Evolutionary conservation across 768 basidiomycete species (phyloP), one percentile per base, ranked within the genome.

Genomic region (Filobasidium floriforme): DNA sequence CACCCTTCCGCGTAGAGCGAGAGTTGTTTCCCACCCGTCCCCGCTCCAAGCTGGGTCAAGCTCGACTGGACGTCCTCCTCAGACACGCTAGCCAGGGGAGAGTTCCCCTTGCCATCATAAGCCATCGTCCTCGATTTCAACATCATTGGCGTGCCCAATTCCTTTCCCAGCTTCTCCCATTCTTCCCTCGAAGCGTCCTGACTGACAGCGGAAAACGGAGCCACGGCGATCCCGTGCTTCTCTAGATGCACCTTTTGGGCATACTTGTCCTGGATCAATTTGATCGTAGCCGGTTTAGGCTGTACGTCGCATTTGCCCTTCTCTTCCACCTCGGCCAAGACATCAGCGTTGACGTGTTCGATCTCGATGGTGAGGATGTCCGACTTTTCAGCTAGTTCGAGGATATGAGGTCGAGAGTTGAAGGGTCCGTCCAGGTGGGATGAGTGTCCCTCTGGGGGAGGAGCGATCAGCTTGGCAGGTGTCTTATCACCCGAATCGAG

Each of bases 21-120:
- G 1, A 89, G 82, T 65, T 86, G 82, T 1, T 82, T 83, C 15
- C 91, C 84, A 1, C 81, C 77, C 19, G 54, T 57, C 0, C 80
- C 68, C 41, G 86, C 81, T 0, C 85, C 83, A 10, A 83, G 73
- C 26, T 79, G 78, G 9, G 76, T 69, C 60, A 85, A 77, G 0
- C 83, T 82, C 22, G 67, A 66, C 19, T 69, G 54, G 19, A 85
- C 81, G 57, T 81, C 78, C 1, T 82, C 82, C 40, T 88, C 81
- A 10, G 81, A 79, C 10, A 83, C 67, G 19, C 85, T 81, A 22
- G 82, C 82, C 32, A 98, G 75, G 41, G 87, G 87, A 72, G 85
- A 92, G 77, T 99, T 99, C 6, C 96, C 96, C 65, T 91, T 82
- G 1, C 96, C 96, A 74, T 98, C 94, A 76, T 99, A 99, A 0